Conservation (phyloP, 257 asterid species). For the Mentha longifolia region DNA sequence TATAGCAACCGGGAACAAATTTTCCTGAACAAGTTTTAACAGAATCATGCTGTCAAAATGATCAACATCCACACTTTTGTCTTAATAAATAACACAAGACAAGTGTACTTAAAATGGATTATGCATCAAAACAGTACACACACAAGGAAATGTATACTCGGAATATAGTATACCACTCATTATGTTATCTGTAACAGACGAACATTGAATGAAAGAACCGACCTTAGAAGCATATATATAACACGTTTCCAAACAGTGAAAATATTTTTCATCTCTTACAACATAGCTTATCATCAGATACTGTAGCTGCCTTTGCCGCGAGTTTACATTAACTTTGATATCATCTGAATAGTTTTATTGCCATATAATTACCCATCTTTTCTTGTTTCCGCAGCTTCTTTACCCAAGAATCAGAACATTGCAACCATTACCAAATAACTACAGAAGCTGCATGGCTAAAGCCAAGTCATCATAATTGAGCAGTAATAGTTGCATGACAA, state of each 20-base stretch:
- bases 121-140: conserved; percentile 4
- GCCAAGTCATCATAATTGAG: too few species aligned
- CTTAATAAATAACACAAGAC: not conserved
- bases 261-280: not conserved
- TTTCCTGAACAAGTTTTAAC: conserved; percentile 54
- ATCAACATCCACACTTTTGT: conserved; percentile 4
- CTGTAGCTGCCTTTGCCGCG: not conserved
- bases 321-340: too few species aligned
- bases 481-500: too few species aligned
- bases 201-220: not conserved
- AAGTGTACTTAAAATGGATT: not conserved
- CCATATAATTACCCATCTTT: too few species aligned
- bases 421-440: too few species aligned
- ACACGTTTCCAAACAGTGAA: not conserved
- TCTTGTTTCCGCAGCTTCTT: too few species aligned
- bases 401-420: too few species aligned
- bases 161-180: not conserved
- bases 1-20: conserved; percentile 88
- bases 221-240: not conserved
- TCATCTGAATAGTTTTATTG: not conserved
- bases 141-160: not conserved
- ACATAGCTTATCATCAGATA: not conserved
- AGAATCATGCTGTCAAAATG: conserved; percentile 15
- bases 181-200: not conserved
- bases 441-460: too few species aligned